phyloP scores from a whole-genome alignment of 208 protist genomes.

The Histomonas meleagridis region DNA sequence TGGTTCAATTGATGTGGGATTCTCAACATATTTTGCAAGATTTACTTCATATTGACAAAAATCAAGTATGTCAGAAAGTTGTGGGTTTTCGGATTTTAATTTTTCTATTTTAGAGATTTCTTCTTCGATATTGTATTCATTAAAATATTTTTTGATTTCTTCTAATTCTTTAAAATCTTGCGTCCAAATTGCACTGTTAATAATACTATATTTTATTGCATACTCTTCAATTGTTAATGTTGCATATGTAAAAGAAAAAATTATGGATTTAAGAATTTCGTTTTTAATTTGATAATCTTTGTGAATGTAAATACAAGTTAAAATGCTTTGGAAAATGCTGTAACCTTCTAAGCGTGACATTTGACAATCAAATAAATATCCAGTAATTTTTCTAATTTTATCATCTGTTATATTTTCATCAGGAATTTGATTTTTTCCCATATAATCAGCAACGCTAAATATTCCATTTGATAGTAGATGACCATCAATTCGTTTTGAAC shows the following conservation, averaged over 20 bases:
- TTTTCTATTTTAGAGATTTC: neutral
- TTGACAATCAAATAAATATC: neutral
- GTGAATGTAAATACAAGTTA: neutral
- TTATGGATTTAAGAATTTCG: neutral
- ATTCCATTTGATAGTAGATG: neutral
- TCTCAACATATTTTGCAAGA: neutral
- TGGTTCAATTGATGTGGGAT: neutral
- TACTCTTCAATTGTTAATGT: neutral
- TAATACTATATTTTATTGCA: neutral
- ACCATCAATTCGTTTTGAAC: neutral
- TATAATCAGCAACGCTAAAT: neutral
- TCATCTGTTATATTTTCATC: neutral
- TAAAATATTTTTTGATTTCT: neutral
- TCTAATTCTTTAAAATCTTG: neutral
- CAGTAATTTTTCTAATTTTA: neutral
- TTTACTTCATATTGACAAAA: neutral
- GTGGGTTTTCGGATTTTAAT: neutral
- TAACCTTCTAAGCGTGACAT: neutral
- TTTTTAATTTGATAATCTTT: neutral
- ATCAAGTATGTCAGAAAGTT: neutral
- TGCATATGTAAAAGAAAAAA: neutral
- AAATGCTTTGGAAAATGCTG: neutral
- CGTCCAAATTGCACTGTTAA: neutral
- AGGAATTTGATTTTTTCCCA: neutral
- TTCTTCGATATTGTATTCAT: neutral